Base-by-base conservation (phyloP, 768 basidiomycete species). In the Pulveroboletus sp. region DNA sequence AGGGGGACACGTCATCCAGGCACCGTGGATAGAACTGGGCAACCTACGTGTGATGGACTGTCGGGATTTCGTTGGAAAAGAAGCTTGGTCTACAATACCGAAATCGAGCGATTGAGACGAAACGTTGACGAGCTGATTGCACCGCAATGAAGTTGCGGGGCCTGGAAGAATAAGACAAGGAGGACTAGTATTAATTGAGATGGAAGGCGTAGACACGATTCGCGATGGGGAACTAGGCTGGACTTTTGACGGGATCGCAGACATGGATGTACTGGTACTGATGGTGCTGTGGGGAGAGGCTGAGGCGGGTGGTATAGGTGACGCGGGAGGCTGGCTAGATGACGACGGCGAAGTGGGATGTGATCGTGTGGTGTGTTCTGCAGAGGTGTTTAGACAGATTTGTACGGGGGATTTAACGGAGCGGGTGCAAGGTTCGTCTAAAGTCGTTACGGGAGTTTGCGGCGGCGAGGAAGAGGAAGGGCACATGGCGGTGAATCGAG, bases 401-500 rank as follows among this genome's bases (percentile, higher is more conserved):
- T 43, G 48, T 28, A 21, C 4, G 8, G 53, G 36, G 26, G 51
- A 56, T 45, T 43, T 41, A 21, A 21, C 21, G 21, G 21, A 2
- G 44, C 24, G 37, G 42, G 52, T 47, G 38, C 44, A 37, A 13
- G 45, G 45, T 50, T 51, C 49, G 51, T 57, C 57, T 36, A 46
- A 37, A 32, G 43, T 60, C 50, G 53, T 56, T 36, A 57, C 56
- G 57, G 57, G 52, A 43, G 57, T 41, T 51, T 61, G 66, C 49
- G 61, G 51, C 45, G 63, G 62, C 37, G 56, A 55, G 54, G 59
- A 64, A 50, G 54, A 30, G 42, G 59, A 57, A 53, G 47, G 32
- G 40, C 41, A 50, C 68, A 69, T 69, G 53, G 50, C 26, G 56
- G 61, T 36, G 62, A 55, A 62, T 67, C 65, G 52, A 57, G 47